Evolutionary conservation across 495 filamentous ascomycete genomes (phyloP), one percentile per base, ranked within the genome.

Genomic region (Penicillium lividum): DNA sequence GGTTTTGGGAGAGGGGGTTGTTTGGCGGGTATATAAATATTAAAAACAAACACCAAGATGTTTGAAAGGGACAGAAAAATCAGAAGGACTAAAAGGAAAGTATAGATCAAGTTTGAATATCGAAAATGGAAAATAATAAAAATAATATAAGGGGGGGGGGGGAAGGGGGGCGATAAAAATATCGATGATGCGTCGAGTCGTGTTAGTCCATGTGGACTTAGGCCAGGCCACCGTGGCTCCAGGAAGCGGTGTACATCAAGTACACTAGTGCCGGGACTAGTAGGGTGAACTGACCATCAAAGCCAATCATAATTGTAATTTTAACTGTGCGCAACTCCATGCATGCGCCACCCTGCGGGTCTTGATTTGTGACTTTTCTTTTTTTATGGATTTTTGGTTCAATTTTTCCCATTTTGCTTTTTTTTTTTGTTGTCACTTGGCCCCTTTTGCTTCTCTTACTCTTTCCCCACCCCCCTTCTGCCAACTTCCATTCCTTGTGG

Each of bases 151-250:
- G 27, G 33, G 31, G 36, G 44, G 18, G 48, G 13, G 36, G 44
- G 18, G 48, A 11, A 34, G 52, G 48, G 18, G 53, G 52, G 49
- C n/a, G 54, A 60, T 60, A 57, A 64, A 64, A 64, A 64, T 64
- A 64, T 62, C 59, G 51, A 62, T 62, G 59, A 62, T 62, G 55
- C 59, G 55, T 62, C 59, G 54, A 62, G 54, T 59, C 25, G 28
- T 25, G 22, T 22, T 22, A 22, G 22, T 22, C 51, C 51, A 59
- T 59, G 57, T 59, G 57, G 57, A 58, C 3, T 40, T 40, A 48
- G 57, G 53, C 18, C 25, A 55, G 55, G 54, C 55, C 56, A 52
- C 56, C 56, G 56, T 58, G 48, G 48, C 49, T 58, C 55, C 48
- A 44, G 38, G 38, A 40, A 59, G 57, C 57, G 57, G 57, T 59